Evolutionary conservation across 2,329 filamentous ascomycete genomes (phyloP).

Genomic region (Aaosphaeria arxii): DNA sequence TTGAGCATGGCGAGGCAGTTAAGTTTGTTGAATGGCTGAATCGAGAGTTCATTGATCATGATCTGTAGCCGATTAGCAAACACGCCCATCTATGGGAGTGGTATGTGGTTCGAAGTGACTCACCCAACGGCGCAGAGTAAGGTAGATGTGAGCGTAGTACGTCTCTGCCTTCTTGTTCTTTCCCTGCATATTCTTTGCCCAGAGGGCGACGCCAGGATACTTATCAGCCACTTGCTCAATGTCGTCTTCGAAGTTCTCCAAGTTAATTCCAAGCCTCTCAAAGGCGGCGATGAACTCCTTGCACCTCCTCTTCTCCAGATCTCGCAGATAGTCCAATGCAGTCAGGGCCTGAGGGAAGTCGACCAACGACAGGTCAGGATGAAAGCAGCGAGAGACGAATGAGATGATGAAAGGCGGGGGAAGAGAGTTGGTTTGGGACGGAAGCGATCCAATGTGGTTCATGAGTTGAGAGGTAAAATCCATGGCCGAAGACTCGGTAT

Average conservation of each 20-base stretch:
- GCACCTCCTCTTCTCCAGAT: constrained; percentile 58
- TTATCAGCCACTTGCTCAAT: constrained; percentile 48
- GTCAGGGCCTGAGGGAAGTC: constrained; percentile 66
- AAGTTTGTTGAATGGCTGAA: constrained; percentile 61
- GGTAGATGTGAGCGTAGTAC: constrained; percentile 59
- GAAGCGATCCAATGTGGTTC: constrained; percentile 56
- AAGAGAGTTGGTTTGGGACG: constrained; percentile 59
- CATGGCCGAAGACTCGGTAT: constrained; percentile 38
- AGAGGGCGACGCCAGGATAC: constrained; percentile 54
- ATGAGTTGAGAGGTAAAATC: constrained; percentile 52
- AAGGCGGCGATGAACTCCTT: constrained; percentile 57
- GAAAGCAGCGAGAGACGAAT: constrained; percentile 60
- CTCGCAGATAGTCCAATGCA: constrained; percentile 64
- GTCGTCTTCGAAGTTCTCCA: constrained; percentile 45
- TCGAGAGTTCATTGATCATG: constrained; percentile 62
- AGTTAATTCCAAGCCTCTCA: constrained; percentile 51
- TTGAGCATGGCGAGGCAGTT: constrained; percentile 68
- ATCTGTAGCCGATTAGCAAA: constrained; percentile 43
- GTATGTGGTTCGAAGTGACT: constrained; percentile 21
- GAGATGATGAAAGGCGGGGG: constrained; percentile 61
- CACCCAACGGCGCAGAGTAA: constrained; percentile 63
- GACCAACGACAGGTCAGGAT: constrained; percentile 53
- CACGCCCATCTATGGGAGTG: not conserved
- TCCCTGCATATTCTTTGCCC: constrained; percentile 52
- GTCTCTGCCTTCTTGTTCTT: constrained; percentile 36